Conservation (phyloP, 768 basidiomycete species). For the Boletus rufocinnamomeus region DNA sequence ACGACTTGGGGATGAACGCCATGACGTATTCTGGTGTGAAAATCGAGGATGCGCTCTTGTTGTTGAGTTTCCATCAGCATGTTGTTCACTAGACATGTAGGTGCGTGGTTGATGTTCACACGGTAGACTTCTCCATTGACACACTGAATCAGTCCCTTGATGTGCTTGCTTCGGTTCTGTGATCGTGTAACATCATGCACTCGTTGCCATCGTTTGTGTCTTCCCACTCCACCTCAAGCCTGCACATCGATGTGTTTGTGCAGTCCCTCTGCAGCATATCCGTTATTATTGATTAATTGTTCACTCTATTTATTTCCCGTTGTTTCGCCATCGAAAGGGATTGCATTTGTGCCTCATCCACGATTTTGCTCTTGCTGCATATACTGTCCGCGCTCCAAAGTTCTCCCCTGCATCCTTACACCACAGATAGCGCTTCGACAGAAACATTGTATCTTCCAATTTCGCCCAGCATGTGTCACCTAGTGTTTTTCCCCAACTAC, state of each 20-base stretch:
- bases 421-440: constrained; percentile 21
- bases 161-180: constrained; percentile 17
- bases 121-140: constrained; percentile 12
- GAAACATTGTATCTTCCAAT: constrained; percentile 21
- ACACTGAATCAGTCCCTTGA: constrained; percentile 13
- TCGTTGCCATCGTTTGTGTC: constrained; percentile 13
- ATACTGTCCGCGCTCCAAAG: constrained; percentile 12
- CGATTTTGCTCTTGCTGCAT: constrained; percentile 20
- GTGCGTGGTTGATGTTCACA: constrained; percentile 16
- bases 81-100: constrained; percentile 49
- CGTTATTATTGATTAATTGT: constrained; percentile 41
- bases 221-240: constrained; percentile 10
- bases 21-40: constrained; percentile 53
- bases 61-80: constrained; percentile 75
- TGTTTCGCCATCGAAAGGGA: constrained; percentile 8
- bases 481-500: constrained; percentile 8
- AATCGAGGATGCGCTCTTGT: constrained; percentile 72
- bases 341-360: constrained; percentile 11
- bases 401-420: constrained; percentile 17
- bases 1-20: constrained; percentile 31
- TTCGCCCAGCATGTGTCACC: constrained; percentile 21
- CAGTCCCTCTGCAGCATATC: constrained; percentile 30
- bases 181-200: constrained; percentile 23
- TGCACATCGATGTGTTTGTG: constrained; percentile 14
- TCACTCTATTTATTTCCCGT: constrained; percentile 26